These are phyloP conservation scores for Leptoxyphium fumago DNA, from an alignment of 2,329 filamentous ascomycete species.

Conservation along the genomic window DNA sequence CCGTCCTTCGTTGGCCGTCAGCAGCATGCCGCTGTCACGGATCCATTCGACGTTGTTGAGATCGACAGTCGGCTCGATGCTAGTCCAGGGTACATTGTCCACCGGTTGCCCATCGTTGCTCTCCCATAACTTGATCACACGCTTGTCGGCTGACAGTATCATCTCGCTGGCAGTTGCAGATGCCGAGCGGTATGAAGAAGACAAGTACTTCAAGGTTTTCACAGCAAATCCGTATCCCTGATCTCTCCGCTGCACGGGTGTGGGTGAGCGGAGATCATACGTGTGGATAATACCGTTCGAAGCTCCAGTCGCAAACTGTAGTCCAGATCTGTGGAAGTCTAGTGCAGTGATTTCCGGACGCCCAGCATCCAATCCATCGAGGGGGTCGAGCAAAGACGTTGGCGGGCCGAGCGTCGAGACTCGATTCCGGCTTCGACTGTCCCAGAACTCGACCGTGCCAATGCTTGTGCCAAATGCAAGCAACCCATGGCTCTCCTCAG, in stretches of 20 bases:
- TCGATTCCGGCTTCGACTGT: conserved; percentile 67
- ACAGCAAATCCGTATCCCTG: conserved; percentile 92
- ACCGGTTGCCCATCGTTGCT: conserved; percentile 49
- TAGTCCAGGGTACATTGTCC: conserved; percentile 58
- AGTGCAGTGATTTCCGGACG: conserved; percentile 65
- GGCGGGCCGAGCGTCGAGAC: conserved; percentile 59
- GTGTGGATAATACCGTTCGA: conserved; percentile 76
- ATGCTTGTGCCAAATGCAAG: conserved; percentile 86
- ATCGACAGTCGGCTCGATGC: conserved; percentile 86
- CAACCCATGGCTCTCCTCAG: conserved; percentile 78
- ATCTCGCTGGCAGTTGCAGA: conserved; percentile 58
- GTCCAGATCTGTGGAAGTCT: conserved; percentile 68
- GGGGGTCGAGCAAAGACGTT: conserved; percentile 14
- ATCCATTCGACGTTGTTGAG: conserved; percentile 91
- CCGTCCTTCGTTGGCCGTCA: conserved; percentile 92
- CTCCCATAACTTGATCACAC: conserved; percentile 96
- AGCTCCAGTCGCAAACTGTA: conserved; percentile 77
- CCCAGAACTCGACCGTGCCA: conserved; percentile 97
- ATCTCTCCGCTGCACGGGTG: conserved; percentile 77
- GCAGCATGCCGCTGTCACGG: conserved; percentile 80
- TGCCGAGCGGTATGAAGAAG: conserved; percentile 47
- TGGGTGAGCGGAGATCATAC: conserved; percentile 80
- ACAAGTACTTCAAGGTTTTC: conserved; percentile 60
- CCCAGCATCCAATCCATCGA: conserved; percentile 14
- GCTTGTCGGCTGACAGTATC: conserved; percentile 81